phyloP scores from a whole-genome alignment of 2,329 filamentous ascomycete species.

The Alternaria sp. region DNA sequence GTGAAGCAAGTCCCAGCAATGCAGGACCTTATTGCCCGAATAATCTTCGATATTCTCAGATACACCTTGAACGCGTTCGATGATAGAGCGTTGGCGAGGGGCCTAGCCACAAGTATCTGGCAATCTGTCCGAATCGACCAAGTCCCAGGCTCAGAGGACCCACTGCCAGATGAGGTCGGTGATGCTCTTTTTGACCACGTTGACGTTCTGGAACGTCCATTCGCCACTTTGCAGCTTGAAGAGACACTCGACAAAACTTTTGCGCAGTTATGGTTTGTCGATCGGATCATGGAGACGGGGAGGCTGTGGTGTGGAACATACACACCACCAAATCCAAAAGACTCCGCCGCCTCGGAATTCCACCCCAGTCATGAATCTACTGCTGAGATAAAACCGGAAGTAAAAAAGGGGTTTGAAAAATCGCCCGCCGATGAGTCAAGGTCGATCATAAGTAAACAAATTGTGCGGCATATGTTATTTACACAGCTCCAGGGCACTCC shows the following conservation, averaged over 20 bases:
- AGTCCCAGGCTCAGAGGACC: not conserved
- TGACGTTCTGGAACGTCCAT: not conserved
- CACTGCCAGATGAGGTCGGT: not conserved
- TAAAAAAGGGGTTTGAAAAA: not conserved
- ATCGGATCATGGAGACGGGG: not conserved
- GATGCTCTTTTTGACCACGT: not conserved
- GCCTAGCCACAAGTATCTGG: not conserved
- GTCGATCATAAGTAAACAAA: not conserved
- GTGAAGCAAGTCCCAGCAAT: not conserved
- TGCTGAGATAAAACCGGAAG: not conserved
- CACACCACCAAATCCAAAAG: not conserved
- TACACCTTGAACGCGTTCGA: not conserved
- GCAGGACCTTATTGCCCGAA: not conserved
- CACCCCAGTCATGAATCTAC: not conserved
- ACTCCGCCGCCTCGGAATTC: too few species aligned
- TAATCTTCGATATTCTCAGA: not conserved
- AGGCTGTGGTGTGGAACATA: not conserved
- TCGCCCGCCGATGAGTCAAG: too few species aligned
- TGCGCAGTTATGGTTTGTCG: not conserved
- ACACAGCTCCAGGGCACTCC: not conserved
- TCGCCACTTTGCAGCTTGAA: not conserved
- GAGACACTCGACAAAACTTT: not conserved
- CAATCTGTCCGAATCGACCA: not conserved
- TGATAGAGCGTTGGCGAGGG: not conserved
- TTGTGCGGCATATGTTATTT: not conserved